A percentile compares a stretch with the other conserved stretches of the same genome.
Conservation (phyloP, 345 rosid genomes). For the Anastatica hierochuntica region DNA sequence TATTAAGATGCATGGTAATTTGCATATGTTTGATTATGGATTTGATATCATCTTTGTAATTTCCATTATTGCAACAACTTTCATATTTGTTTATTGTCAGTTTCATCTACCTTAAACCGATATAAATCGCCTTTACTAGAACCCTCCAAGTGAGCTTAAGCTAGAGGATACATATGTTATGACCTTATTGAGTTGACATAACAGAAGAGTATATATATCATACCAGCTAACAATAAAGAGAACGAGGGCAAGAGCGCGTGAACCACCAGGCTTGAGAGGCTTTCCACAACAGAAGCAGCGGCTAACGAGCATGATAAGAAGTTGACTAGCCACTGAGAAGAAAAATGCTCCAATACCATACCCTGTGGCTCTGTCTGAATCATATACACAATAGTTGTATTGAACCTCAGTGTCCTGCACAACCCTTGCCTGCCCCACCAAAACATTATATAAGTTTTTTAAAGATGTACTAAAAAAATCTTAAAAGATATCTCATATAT, state of each 20-base stretch:
- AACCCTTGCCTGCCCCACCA: slow-evolving; percentile 45
- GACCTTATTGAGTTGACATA: neutral
- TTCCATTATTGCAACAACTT: neutral
- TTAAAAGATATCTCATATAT: neutral
- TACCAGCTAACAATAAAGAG: slow-evolving; percentile 91
- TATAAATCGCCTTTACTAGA: neutral
- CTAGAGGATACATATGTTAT: neutral
- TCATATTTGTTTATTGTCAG: neutral
- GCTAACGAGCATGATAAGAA: slow-evolving; percentile 69
- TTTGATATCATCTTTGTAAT: neutral
- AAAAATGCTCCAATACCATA: slow-evolving; percentile 82
- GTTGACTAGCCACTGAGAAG: slow-evolving; percentile 70
- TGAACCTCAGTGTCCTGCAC: slow-evolving; percentile 42
- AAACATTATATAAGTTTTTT: neutral
- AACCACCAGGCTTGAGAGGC: slow-evolving; percentile 73
- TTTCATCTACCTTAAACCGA: neutral
- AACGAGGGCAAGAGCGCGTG: slow-evolving; percentile 75
- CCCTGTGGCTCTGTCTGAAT: slow-evolving; percentile 85
- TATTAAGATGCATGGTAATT: neutral
- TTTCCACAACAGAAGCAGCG: slow-evolving; percentile 96
- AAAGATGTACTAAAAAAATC: neutral
- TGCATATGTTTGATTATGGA: neutral
- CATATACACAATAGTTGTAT: slow-evolving; percentile 70
- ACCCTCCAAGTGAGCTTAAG: neutral
- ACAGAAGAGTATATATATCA: neutral